Evolutionary conservation across 2,329 filamentous ascomycete species (phyloP).

Genomic region (Aspergillus latus): DNA sequence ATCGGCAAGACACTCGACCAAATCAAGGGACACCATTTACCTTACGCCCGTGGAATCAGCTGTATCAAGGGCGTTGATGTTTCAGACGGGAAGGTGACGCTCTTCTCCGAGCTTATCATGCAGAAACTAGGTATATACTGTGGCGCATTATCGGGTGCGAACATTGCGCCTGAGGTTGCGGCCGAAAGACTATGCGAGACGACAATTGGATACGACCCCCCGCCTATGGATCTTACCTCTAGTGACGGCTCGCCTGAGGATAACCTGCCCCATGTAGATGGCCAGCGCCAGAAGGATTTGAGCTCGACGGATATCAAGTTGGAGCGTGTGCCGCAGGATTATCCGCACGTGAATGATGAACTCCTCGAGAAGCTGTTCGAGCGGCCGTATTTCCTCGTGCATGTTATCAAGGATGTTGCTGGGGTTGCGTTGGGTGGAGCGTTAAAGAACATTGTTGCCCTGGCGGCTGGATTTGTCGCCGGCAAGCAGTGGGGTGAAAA

Average conservation of each 20-base stretch:
- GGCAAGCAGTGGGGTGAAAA: conserved; percentile 94
- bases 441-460: conserved; percentile 88
- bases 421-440: conserved; percentile 67
- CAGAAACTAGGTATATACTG: conserved; percentile 87
- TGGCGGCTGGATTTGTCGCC: conserved; percentile 88
- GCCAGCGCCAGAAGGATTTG: conserved; percentile 62
- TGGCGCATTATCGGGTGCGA: conserved; percentile 85
- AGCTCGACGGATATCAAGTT: conserved; percentile 65
- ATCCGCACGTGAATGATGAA: conserved; percentile 76
- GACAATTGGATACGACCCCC: conserved; percentile 89
- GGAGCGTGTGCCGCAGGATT: conserved; percentile 70
- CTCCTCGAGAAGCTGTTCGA: conserved; percentile 82
- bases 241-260: conserved; percentile 49
- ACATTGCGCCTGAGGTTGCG: conserved; percentile 88
- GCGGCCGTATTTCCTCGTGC: conserved; percentile 90
- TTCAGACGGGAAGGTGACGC: conserved; percentile 72
- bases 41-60: conserved; percentile 83
- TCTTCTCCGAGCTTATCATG: conserved; percentile 90
- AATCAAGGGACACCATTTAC: conserved; percentile 77
- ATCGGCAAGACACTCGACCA: conserved; percentile 56
- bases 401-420: conserved; percentile 69
- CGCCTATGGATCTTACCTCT: conserved; percentile 73
- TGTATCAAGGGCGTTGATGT: conserved; percentile 96
- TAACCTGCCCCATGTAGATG: conserved; percentile 36
- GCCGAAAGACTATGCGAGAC: conserved; percentile 92